Base-by-base conservation (phyloP, 371 early-diverging fungal species). In the Mycotypha africana region DNA sequence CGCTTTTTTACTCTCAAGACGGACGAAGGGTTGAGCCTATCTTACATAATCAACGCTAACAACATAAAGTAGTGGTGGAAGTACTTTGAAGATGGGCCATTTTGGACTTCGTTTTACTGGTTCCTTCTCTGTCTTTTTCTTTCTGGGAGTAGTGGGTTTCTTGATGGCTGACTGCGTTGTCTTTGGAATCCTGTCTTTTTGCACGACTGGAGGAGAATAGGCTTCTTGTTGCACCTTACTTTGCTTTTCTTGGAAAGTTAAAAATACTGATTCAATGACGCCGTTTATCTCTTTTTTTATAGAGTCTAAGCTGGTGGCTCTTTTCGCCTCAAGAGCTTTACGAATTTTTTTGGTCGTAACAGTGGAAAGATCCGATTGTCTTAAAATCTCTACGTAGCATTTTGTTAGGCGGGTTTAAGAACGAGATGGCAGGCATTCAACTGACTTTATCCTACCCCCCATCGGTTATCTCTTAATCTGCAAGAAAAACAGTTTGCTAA, bases 331-430 rank as follows among this genome's bases (percentile, higher is more conserved):
- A 15, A 79, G 53, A 20, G 65, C 56, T 19, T 39, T 44, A n/a
- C 81, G 63, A 21, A 81, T 67, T 36, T 60, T 63, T 30, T 82
- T 81, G 9, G 81, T 68, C 16, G 74, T 67, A 16, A 81, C 64
- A n/a, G 60, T 64, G 0, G 59, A 36, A 30, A 74, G 67, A 47
- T 81, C 78, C 4, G 79, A 63, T 11, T 36, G 33, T 33, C 51
- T 58, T 30, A 81, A 61, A 25, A 81, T 79, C 16, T 39, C 59
- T 55, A 48, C n/a, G n/a, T 28, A 38, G 44, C 26, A 41, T 15
- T 15, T 38, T 50, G n/a, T n/a, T n/a, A n/a, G n/a, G n/a, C n/a
- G n/a, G n/a, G n/a, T n/a, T n/a, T n/a, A n/a, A n/a, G n/a, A n/a
- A n/a, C n/a, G n/a, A n/a, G n/a, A n/a, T n/a, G n/a, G n/a, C n/a